Base-by-base conservation (phyloP, 2,329 filamentous ascomycete genomes). In the Clonostachys chloroleuca region DNA sequence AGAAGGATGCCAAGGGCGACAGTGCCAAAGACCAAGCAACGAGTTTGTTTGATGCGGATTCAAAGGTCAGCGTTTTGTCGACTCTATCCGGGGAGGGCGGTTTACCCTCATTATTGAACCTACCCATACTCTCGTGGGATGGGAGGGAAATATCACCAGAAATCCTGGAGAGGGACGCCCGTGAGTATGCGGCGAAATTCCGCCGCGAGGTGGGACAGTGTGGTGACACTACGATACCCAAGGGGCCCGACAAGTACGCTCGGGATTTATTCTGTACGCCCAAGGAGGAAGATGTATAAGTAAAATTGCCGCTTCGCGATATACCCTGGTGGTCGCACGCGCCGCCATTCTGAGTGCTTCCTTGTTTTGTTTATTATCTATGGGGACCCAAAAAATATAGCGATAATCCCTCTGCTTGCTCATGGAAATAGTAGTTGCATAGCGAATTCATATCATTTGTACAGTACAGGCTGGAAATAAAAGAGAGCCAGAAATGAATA, bases 121-220 rank as follows among this genome's bases (percentile, higher is more conserved):
- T 86, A 44, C 82, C 87, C 1, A 56, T 87, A 7, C 56, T 95
- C 14, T 72, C 77, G 2, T 87, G 84, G 75, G 74, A 84, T 24
- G 89, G 89, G 2, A 65, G 70, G 17, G 53, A 56, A n/a, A 64
- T 71, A 12, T 63, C 61, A 3, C 52, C 68, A 2, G 36, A 18
- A 5, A n/a, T 39, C 36, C 53, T 83, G 3, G 67, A 69, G 8
- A 58, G 61, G 3, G 63, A 65, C 3, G 77, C 82, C 3, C 51
- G 62, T 1, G 67, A 74, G 6, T 90, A 84, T 57, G 69, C 78
- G 5, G 58, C 65, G 1, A 57, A 70, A 13, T 92, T 94, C 59
- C 78, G 83, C 40, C 64, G 67, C 45, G 69, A 79, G 4, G 75
- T 89, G 13, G 90, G 90, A n/a, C 80, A 78, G 1, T 95, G 90